phyloP scores from a whole-genome alignment of 2,329 filamentous ascomycete genomes.

The Penicillium sp. region DNA sequence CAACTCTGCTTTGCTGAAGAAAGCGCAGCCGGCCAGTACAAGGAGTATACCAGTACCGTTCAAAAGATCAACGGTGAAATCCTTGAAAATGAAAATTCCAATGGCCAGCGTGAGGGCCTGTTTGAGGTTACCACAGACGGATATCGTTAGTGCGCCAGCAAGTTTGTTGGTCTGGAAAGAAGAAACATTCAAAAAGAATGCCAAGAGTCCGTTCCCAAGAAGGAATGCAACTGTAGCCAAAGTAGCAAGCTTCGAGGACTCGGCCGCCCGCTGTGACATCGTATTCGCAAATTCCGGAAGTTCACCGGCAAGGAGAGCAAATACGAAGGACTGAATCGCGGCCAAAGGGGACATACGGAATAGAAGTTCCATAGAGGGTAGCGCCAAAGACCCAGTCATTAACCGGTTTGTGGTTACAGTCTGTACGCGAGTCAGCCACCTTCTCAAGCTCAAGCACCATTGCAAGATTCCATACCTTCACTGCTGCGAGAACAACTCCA shows the following conservation, averaged over 20 bases:
- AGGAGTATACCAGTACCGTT: conserved; percentile 15
- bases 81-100: conserved; percentile 13
- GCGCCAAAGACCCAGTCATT: conserved; percentile 17
- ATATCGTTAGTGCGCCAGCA: conserved; percentile 18
- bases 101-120: conserved; percentile 15
- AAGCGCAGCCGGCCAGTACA: conserved; percentile 15
- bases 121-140: conserved; percentile 17
- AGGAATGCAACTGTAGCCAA: conserved; percentile 7
- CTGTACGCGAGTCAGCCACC: conserved; percentile 3
- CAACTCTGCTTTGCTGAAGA: conserved; percentile 18
- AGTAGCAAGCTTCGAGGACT: background rate
- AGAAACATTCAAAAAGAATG: conserved; percentile 18
- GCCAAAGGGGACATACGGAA: conserved; percentile 20
- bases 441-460: background rate
- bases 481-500: conserved; percentile 16
- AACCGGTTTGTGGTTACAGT: conserved; percentile 19
- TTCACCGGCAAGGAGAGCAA: conserved; percentile 15
- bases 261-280: conserved; percentile 11
- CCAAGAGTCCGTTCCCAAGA: conserved; percentile 16
- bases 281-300: conserved; percentile 9
- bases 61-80: conserved; percentile 12
- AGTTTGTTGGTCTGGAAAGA: conserved; percentile 20
- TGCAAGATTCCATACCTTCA: conserved; percentile 12
- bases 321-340: conserved; percentile 13
- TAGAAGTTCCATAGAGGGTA: conserved; percentile 18